Evolutionary conservation across 106 monocot species (phyloP).

Genomic region (Gastrodia elata): DNA sequence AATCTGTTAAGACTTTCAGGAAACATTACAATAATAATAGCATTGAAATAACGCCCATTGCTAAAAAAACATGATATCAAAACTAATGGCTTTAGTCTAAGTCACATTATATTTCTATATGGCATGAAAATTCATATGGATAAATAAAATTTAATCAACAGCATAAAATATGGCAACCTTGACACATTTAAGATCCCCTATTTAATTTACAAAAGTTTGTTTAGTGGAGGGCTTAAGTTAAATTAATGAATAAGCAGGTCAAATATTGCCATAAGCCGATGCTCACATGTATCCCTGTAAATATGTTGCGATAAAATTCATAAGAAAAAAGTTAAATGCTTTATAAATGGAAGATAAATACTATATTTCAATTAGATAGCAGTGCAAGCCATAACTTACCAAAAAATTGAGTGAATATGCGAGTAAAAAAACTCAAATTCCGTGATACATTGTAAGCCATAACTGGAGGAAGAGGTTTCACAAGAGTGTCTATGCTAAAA

Average conservation of each 20-base stretch:
- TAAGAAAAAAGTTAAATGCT: not conserved
- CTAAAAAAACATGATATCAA: not conserved
- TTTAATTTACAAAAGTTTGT: not conserved
- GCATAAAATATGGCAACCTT: not conserved
- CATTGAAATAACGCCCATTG: not conserved
- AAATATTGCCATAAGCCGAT: not conserved
- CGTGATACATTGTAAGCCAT: slow-evolving; percentile 69
- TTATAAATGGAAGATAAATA: not conserved
- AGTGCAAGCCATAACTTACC: slow-evolving; percentile 32
- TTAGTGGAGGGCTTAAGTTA: not conserved
- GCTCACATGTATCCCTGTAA: not conserved
- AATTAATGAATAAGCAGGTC: not conserved
- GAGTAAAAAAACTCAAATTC: slow-evolving; percentile 74
- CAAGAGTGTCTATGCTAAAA: slow-evolving; percentile 88
- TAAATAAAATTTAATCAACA: not conserved
- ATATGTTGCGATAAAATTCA: not conserved
- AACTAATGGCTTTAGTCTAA: not conserved
- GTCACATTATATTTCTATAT: not conserved
- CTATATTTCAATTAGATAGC: not conserved
- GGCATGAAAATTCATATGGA: not conserved
- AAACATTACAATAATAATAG: not conserved
- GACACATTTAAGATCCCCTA: not conserved
- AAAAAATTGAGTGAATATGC: slow-evolving; percentile 94
- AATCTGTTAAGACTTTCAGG: not conserved
- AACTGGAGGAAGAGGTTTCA: slow-evolving; percentile 90